Evolutionary conservation across 2,329 filamentous ascomycete species (phyloP), one percentile per base, ranked within the genome.

Genomic region (Ophiostoma pallidulum): DNA sequence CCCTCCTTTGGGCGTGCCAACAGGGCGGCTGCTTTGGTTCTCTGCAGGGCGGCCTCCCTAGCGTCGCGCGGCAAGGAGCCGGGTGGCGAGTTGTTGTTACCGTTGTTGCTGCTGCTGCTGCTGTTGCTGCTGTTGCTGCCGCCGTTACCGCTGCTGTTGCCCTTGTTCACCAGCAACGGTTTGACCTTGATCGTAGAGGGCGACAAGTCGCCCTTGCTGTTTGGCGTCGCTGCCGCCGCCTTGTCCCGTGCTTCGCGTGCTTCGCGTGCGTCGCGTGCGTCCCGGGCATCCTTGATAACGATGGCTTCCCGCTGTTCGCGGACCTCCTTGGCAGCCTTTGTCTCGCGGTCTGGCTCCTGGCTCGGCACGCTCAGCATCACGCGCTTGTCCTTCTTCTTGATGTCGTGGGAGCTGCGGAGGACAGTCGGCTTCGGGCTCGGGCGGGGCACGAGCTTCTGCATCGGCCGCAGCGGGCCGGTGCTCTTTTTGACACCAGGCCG

Each of bases 291-390:
- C 38, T 48, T 48, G 8, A 45, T 31, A 13, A 53, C 29, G 10
- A 43, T 32, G 5, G 49, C 49, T 31, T 54, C 53, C 3, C 53
- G 53, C 39, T 46, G 48, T 19, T 47, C 48, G 10, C 53, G 51
- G 1, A 50, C 40, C 0, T 51, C 49, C 33, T 43, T 44, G 35
- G 49, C 41, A 4, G 46, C 48, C 42, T 37, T 55, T 4, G 53
- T 52, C 32, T 53, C 51, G 37, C 49, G 51, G 20, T 49, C 49
- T 2, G 19, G 24, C 33, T 47, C 47, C 24, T 32, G 28, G n/a
- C 8, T 38, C 4, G 44, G 16, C 12, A 44, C 37, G 16, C 31
- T 32, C 6, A 43, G 22, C 9, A 20, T 22, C 20, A 16, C 22
- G 1, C 33, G 37, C 24, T 45, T 43, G 14, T 52, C 31, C 32